Percentiles rank a stretch among this genome's conserved stretches.
Evolutionary conservation across 1,284 basidiomycete species (phyloP).

Genomic region (Melampsora larici-populina): DNA sequence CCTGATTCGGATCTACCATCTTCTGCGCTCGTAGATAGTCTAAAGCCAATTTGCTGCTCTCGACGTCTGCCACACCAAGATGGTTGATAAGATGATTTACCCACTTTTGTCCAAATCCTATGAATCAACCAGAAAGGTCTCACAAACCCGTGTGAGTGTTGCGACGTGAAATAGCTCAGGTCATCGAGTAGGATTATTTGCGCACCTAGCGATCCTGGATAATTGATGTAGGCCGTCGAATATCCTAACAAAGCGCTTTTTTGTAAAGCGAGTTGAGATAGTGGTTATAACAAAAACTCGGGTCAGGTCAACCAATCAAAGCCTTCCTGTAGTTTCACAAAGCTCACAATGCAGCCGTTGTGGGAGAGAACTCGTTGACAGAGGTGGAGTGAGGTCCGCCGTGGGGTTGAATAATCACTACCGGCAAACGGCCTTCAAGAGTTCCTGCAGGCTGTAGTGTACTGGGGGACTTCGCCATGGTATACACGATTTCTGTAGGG

Average conservation of each 20-base stretch:
- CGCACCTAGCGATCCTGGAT: constrained; percentile 65
- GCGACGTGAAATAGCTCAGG: not conserved
- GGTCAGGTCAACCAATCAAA: not conserved
- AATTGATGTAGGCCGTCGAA: constrained; percentile 65
- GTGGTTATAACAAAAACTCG: not conserved
- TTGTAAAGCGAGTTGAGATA: not conserved
- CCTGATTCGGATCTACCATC: constrained; percentile 57
- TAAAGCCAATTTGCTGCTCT: constrained; percentile 63
- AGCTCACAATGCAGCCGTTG: constrained; percentile 37
- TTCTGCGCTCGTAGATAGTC: constrained; percentile 61
- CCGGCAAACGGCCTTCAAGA: constrained; percentile 48
- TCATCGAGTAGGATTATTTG: not conserved
- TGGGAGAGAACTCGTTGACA: constrained; percentile 46
- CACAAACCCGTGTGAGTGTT: not conserved
- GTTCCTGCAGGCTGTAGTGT: not conserved
- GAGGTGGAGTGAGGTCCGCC: constrained; percentile 65
- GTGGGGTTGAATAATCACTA: constrained; percentile 63
- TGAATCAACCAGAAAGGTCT: not conserved
- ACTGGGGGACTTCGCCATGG: not conserved
- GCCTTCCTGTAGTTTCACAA: not conserved
- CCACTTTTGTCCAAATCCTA: constrained; percentile 58
- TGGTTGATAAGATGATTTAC: constrained; percentile 59
- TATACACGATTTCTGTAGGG: constrained; percentile 46
- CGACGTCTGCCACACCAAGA: constrained; percentile 66
- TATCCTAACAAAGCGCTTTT: constrained; percentile 62